Evolutionary conservation across 1,284 basidiomycete species (phyloP), one percentile per base, ranked within the genome.

Genomic region (Wolfiporia cocos): DNA sequence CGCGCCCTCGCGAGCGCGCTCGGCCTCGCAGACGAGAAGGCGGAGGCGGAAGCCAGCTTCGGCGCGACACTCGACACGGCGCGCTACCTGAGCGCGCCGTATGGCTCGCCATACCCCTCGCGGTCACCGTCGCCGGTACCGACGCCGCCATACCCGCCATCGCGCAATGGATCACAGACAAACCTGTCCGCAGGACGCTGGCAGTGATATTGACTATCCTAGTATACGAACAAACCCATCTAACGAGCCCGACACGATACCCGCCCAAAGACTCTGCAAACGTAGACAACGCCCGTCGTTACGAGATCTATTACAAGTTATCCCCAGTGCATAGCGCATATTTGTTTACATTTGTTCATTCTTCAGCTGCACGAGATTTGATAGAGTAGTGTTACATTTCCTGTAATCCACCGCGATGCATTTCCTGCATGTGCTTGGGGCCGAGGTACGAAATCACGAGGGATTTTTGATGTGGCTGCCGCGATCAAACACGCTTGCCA

Each of bases 61-160:
- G 57, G 58, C 4, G 69, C 74, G 49, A 82, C 68, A 59, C 49
- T 69, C 48, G 71, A 75, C 30, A 78, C 78, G 19, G 50, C 62
- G 44, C 67, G 77, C 49, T 82, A 81, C 54, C 70, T 78, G 43
- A 71, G 68, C 44, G 75, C 78, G 34, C 80, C 79, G 15, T 83
- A 82, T 52, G 81, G 79, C 7, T 80, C 78, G 6, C 81, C 81
- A 9, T 79, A 74, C 53, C 69, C 76, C 2, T 81, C 79, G 30
- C 69, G 74, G 35, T 66, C 77, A 20, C 74, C 78, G 6, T 81
- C 80, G 7, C 74, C 77, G 17, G 58, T 62, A 40, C 69, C 69
- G 28, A 50, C 56, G 14, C 47, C 56, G 20, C 47, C 56, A n/a
- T 54, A 55, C 59, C 67, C 55, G 15, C 50, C 50, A 14, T 53